These are phyloP conservation scores for Ilex asprella DNA, from an alignment of 257 asterid species.

Conservation along the genomic window DNA sequence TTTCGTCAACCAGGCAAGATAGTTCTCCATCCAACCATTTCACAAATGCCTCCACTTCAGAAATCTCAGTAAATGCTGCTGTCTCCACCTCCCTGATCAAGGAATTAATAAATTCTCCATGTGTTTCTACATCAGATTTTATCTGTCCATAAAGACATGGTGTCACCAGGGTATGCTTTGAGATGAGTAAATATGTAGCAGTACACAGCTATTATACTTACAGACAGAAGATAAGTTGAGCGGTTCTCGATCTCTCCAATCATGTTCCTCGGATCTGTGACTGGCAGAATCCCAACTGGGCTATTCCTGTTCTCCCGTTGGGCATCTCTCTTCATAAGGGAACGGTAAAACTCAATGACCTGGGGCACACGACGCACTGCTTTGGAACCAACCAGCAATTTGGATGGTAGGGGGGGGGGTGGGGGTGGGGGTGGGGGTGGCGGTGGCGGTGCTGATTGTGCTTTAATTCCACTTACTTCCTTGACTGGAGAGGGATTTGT, in stretches of 20 bases:
- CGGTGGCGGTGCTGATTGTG: background rate
- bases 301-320: constrained; percentile 41
- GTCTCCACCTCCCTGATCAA: constrained; percentile 65
- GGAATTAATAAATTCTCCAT: constrained; percentile 70
- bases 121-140: constrained; percentile 74
- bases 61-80: constrained; percentile 72
- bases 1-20: constrained; percentile 79
- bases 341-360: constrained; percentile 84
- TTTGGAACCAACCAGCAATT: constrained; percentile 32
- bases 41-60: constrained; percentile 73
- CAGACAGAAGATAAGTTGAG: constrained; percentile 69
- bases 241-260: constrained; percentile 96
- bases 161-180: background rate
- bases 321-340: constrained; percentile 67
- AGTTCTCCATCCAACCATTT: constrained; percentile 86
- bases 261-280: constrained; percentile 58
- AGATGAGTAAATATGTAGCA: too few species aligned
- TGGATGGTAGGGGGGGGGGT: constrained; percentile 61
- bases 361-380: constrained; percentile 64
- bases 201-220: constrained; percentile 23
- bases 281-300: constrained; percentile 22
- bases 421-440: constrained; percentile 37
- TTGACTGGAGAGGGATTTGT: background rate
- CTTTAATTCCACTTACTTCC: constrained; percentile 5
- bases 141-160: constrained; percentile 37